A percentile compares a stretch with the other conserved stretches of the same genome.
These are phyloP conservation scores for Phylloporus arenicola DNA, from an alignment of 768 basidiomycete species.

Conservation along the genomic window DNA sequence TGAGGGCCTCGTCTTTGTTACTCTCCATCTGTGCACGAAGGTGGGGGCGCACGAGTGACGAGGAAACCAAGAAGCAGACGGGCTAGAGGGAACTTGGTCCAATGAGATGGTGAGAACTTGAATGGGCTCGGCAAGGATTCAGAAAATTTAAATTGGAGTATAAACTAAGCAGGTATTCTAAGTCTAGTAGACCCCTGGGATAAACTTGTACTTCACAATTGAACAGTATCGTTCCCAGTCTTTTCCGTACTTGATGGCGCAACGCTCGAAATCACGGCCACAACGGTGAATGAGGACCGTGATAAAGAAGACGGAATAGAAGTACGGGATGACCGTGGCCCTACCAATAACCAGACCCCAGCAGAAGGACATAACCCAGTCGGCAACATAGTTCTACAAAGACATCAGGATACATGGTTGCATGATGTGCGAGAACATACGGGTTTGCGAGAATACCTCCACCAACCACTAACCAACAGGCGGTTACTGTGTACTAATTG, in stretches of 20 bases:
- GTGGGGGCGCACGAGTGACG: conserved; percentile 5
- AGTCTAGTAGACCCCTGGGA: conserved; percentile 74
- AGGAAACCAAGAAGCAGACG: conserved; percentile 2
- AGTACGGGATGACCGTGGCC: conserved; percentile 85
- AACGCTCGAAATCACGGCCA: conserved; percentile 92
- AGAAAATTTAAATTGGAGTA: no score
- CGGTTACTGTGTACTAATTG: conserved; percentile 57
- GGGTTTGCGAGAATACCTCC: conserved; percentile 91
- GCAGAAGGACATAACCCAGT: conserved; percentile 80
- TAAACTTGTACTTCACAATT: conserved; percentile 86
- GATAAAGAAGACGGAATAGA: conserved; percentile 96
- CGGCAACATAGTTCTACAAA: conserved; percentile 84
- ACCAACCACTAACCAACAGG: conserved; percentile 89
- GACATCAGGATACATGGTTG: conserved; percentile 1
- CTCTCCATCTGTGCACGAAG: conserved; percentile 54
- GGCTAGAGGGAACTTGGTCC: not conserved
- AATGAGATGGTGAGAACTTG: conserved; percentile 23
- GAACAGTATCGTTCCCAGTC: conserved; percentile 91
- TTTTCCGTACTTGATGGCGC: conserved; percentile 87
- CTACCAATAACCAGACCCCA: conserved; percentile 80
- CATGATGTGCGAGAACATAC: conserved; percentile 38
- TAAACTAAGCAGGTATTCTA: conserved; percentile 11
- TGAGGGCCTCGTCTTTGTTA: conserved; percentile 86
- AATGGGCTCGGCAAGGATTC: not conserved
- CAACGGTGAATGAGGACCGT: conserved; percentile 87